phyloP scores from a whole-genome alignment of 2,329 filamentous ascomycete genomes.

The Pseudovirgaria hyperparasitica region DNA sequence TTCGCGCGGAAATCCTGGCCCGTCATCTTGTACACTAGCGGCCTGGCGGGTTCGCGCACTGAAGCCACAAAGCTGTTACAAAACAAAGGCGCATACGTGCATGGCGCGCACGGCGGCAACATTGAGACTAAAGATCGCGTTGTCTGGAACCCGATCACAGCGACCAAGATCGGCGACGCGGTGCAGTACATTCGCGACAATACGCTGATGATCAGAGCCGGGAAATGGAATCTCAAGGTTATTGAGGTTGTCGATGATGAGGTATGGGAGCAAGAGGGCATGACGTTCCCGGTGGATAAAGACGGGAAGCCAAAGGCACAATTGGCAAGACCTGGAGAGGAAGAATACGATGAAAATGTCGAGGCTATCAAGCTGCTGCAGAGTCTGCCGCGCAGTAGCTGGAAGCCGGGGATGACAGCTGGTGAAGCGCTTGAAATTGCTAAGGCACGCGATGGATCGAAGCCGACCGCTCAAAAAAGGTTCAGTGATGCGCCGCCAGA shows the following conservation, averaged over 20 bases:
- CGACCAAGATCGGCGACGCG: conserved; percentile 45
- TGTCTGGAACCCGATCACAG: conserved; percentile 52
- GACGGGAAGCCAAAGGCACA: no score
- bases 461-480: no score
- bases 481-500: no score
- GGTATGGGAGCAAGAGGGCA: conserved; percentile 34
- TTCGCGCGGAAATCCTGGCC: conserved; percentile 43
- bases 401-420: no score
- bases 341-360: no score
- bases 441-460: no score
- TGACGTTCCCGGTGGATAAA: no score
- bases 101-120: conserved; percentile 34
- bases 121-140: conserved; percentile 39
- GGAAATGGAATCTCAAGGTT: conserved; percentile 49
- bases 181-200: conserved; percentile 45
- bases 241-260: conserved; percentile 43
- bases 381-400: no score
- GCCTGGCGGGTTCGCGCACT: conserved; percentile 42
- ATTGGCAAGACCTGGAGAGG: no score
- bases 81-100: conserved; percentile 48
- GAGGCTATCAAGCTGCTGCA: no score
- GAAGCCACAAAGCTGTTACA: conserved; percentile 48
- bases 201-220: conserved; percentile 41
- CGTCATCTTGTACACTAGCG: conserved; percentile 46
- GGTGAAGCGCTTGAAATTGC: no score